Percentiles rank a stretch among this genome's conserved stretches.
phyloP scores from a whole-genome alignment of 116 monocot species.

The Trichopus zeylanicus region DNA sequence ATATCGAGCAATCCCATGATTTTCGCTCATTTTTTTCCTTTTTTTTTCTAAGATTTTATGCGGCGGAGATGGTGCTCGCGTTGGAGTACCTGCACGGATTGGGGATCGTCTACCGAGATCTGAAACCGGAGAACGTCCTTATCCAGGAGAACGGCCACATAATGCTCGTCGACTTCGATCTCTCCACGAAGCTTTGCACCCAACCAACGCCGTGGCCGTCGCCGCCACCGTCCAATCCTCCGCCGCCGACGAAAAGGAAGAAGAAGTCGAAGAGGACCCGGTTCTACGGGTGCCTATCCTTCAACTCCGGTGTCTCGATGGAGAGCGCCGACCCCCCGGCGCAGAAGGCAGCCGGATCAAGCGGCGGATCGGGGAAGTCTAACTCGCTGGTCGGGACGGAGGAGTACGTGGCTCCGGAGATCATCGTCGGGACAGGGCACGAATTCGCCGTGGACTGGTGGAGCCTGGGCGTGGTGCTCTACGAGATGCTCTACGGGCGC shows the following conservation, averaged over 20 bases:
- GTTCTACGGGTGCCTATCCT: constrained; percentile 24
- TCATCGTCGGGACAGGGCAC: constrained; percentile 48
- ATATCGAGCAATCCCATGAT: background rate
- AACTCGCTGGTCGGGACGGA: constrained; percentile 78
- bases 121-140: constrained; percentile 87
- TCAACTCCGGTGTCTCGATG: constrained; percentile 23
- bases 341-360: background rate
- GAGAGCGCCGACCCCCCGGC: constrained; percentile 4
- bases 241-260: background rate
- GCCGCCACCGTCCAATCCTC: background rate
- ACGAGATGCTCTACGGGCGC: constrained; percentile 72
- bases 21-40: background rate
- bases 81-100: constrained; percentile 68
- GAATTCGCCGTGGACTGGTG: constrained; percentile 69
- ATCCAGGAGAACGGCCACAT: constrained; percentile 85
- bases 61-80: constrained; percentile 79
- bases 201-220: constrained; percentile 1
- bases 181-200: constrained; percentile 50
- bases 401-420: constrained; percentile 69
- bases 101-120: constrained; percentile 80
- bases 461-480: constrained; percentile 54
- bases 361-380: constrained; percentile 23
- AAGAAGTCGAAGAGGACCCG: constrained; percentile 6
- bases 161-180: constrained; percentile 97
- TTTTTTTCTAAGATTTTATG: constrained; percentile 59